phyloP scores from a whole-genome alignment of 306 rosid genomes.

The Lathyrus tuberosus region DNA sequence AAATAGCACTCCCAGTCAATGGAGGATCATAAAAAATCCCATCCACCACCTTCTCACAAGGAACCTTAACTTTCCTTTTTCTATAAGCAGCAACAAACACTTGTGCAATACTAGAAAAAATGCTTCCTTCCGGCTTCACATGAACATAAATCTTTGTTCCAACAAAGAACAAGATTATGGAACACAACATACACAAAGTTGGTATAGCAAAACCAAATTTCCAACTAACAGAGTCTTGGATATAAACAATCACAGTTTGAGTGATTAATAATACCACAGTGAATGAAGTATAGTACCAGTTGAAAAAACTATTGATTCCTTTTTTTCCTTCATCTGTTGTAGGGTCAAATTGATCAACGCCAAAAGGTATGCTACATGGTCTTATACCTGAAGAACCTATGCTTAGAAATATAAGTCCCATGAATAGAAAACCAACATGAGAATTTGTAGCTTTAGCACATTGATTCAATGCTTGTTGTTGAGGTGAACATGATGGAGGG shows the following conservation, averaged over 20 bases:
- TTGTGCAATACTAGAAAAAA: constrained; percentile 57
- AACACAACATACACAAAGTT: constrained; percentile 53
- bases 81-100: constrained; percentile 68
- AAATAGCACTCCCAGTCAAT: constrained; percentile 31
- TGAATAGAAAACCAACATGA: constrained; percentile 48
- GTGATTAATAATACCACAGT: constrained; percentile 48
- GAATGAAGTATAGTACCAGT: constrained; percentile 66
- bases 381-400: constrained; percentile 73
- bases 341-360: constrained; percentile 78
- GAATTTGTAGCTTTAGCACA: constrained; percentile 49
- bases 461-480: constrained; percentile 36
- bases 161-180: constrained; percentile 59
- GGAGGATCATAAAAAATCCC: constrained; percentile 67
- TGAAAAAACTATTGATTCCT: constrained; percentile 68
- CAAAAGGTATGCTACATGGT: constrained; percentile 90
- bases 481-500: constrained; percentile 57
- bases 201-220: constrained; percentile 78
- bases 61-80: constrained; percentile 57
- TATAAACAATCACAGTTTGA: constrained; percentile 59
- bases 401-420: constrained; percentile 56
- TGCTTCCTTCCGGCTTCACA: constrained; percentile 69
- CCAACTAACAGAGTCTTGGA: constrained; percentile 85
- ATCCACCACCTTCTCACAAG: constrained; percentile 13
- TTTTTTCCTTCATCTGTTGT: constrained; percentile 61
- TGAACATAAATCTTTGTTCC: constrained; percentile 61